Evolutionary conservation across 1,284 basidiomycete genomes (phyloP), one percentile per base, ranked within the genome.

Genomic region (Naganishia cerealis): DNA sequence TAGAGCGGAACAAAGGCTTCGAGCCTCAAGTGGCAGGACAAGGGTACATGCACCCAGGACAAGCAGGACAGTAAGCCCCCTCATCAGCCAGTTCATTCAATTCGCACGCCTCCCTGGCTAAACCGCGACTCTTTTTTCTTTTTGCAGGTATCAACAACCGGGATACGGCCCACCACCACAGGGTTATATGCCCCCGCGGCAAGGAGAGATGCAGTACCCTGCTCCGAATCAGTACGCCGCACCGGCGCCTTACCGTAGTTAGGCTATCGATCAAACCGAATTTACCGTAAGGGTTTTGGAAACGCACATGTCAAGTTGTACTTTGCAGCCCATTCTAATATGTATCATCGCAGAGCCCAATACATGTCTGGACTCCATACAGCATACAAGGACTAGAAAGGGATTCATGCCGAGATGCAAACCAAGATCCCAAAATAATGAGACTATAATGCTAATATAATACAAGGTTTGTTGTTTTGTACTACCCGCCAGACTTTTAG

Each of bases 41-140:
- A n/a, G 65, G 65, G 26, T 67, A 67, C 36, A 33, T 42, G 3
- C 65, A 67, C 29, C 65, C 65, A n/a, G 65, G 55, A 52, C 65
- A 67, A 48, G 4, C 48, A 52, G 65, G 57, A 15, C 46, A 39
- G 57, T 58, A n/a, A 29, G 55, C 53, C 21, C n/a, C 21, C 26
- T 50, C 24, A 0, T 48, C 26, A 3, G n/a, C 38, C 36, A 40
- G 29, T 36, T 40, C 21, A 38, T 39, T 13, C 38, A 58, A 43
- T 5, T 1, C 1, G 12, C 8, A 8, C 9, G 24, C 21, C 1
- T 36, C 21, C 9, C 18, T 7, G n/a, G 29, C 10, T 18, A 13
- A 33, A 50, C n/a, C 24, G 21, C 18, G 54, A 9, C 7, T 21
- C 24, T 6, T 26, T 10, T 6, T 26, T 10, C 18, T 10, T 13